These are phyloP conservation scores for Chaetomium globosum DNA, from an alignment of 2,329 filamentous ascomycete species.

Conservation along the genomic window DNA sequence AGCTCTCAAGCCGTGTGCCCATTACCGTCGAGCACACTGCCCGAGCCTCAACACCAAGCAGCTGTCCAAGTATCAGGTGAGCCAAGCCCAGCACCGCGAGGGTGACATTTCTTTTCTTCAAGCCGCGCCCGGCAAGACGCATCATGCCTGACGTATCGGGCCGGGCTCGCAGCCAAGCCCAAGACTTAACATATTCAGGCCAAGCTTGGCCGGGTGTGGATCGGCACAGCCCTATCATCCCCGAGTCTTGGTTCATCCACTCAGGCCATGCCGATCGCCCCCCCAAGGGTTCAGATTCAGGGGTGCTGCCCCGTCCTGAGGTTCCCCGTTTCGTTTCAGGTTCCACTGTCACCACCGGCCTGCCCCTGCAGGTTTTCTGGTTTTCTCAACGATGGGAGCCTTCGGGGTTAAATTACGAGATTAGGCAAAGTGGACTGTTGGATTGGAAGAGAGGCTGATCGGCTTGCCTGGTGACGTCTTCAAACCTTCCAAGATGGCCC, in stretches of 20 bases:
- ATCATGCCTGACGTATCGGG: neutral
- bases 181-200: neutral
- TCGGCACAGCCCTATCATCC: slow-evolving; percentile 1
- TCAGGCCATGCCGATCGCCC: neutral
- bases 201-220: neutral
- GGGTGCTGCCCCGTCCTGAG: slow-evolving; percentile 5
- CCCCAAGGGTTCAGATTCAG: neutral
- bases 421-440: neutral
- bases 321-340: slow-evolving; percentile 12
- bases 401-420: neutral
- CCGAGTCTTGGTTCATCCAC: neutral
- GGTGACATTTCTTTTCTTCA: neutral
- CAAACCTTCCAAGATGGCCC: neutral
- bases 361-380: slow-evolving; percentile 2
- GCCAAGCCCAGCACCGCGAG: neutral
- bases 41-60: neutral
- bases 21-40: neutral
- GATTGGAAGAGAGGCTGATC: neutral
- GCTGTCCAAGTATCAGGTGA: slow-evolving; percentile 6
- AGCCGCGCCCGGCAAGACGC: no score
- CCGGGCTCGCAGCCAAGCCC: neutral
- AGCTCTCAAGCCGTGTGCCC: neutral
- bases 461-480: neutral
- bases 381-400: neutral
- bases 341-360: neutral